phyloP scores from a whole-genome alignment of 2,329 filamentous ascomycete genomes.

The Monosporascus sp. region DNA sequence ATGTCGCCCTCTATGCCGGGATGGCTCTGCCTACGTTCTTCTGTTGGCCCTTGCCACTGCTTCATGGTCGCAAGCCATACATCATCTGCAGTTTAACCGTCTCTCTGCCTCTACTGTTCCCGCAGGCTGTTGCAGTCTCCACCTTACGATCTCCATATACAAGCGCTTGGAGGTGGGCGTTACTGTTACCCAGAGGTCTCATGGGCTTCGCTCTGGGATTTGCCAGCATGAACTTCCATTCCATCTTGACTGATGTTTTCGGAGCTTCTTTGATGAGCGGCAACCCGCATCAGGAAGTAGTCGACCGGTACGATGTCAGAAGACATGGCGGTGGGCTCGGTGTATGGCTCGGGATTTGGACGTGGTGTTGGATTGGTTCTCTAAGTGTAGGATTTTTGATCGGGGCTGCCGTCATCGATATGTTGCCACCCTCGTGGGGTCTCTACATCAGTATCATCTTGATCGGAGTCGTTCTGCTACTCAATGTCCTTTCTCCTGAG shows the following conservation, averaged over 20 bases:
- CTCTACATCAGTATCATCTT: slow-evolving; percentile 70
- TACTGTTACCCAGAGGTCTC: slow-evolving; percentile 58
- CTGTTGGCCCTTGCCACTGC: slow-evolving; percentile 67
- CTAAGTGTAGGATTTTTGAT: slow-evolving; percentile 67
- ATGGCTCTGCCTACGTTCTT: slow-evolving; percentile 65
- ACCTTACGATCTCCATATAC: slow-evolving; percentile 51
- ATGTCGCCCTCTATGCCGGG: slow-evolving; percentile 67
- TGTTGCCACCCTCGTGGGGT: slow-evolving; percentile 62
- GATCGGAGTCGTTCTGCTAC: slow-evolving; percentile 57
- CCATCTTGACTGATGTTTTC: slow-evolving; percentile 68
- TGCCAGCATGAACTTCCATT: slow-evolving; percentile 71
- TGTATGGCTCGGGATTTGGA: slow-evolving; percentile 74
- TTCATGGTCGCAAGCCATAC: slow-evolving; percentile 75
- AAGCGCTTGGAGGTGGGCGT: slow-evolving; percentile 50
- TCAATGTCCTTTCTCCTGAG: slow-evolving; percentile 69
- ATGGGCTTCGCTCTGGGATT: slow-evolving; percentile 69
- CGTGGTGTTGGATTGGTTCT: slow-evolving; percentile 70
- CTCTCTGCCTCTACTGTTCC: slow-evolving; percentile 68
- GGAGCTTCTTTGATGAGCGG: slow-evolving; percentile 69
- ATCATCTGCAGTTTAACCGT: slow-evolving; percentile 63
- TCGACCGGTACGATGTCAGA: slow-evolving; percentile 62
- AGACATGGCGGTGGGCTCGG: slow-evolving; percentile 74
- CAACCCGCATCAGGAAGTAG: slow-evolving; percentile 67
- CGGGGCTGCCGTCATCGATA: slow-evolving; percentile 64
- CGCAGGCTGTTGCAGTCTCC: slow-evolving; percentile 64